Conservation (phyloP, 2,329 filamentous ascomycete species). For the Dothiorella sarmentorum region DNA sequence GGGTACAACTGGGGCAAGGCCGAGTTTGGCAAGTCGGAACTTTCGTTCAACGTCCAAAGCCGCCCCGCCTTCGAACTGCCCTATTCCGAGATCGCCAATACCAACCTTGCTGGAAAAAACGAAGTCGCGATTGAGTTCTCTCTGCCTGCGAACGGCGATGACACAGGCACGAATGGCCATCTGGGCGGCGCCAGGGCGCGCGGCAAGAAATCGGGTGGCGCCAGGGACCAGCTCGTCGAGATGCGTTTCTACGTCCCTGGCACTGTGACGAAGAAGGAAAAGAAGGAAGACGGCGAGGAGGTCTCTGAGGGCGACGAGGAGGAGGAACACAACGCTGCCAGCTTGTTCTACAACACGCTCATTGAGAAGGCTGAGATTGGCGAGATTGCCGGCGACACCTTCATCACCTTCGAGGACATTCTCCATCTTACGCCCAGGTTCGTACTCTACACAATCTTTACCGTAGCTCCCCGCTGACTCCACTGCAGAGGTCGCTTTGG, state of each 20-base stretch:
- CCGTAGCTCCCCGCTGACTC: constrained; percentile 26
- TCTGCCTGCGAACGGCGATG: constrained; percentile 66
- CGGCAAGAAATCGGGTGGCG: constrained; percentile 85
- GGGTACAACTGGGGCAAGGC: constrained; percentile 99
- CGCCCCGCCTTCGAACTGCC: constrained; percentile 94
- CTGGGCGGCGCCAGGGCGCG: constrained; percentile 70
- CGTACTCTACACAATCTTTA: constrained; percentile 22
- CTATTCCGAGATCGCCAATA: constrained; percentile 96
- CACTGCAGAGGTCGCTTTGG: constrained; percentile 86
- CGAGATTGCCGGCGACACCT: constrained; percentile 97
- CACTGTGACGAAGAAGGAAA: constrained; percentile 67
- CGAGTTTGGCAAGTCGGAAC: constrained; percentile 91
- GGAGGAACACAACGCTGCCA: constrained; percentile 92
- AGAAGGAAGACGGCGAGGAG: constrained; percentile 68
- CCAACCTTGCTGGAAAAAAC: constrained; percentile 94
- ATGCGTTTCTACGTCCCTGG: constrained; percentile 99
- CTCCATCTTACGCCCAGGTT: constrained; percentile 93
- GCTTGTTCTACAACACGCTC: constrained; percentile 95
- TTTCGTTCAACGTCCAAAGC: constrained; percentile 96
- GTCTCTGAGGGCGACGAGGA: constrained; percentile 56
- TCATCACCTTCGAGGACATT: constrained; percentile 94
- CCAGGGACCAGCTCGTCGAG: constrained; percentile 89
- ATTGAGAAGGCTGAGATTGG: constrained; percentile 99
- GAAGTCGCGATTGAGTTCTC: constrained; percentile 96
- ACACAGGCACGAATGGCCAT: constrained; percentile 69